Base-by-base conservation (phyloP, 768 basidiomycete species). In the Boletus pseudopeckii region DNA sequence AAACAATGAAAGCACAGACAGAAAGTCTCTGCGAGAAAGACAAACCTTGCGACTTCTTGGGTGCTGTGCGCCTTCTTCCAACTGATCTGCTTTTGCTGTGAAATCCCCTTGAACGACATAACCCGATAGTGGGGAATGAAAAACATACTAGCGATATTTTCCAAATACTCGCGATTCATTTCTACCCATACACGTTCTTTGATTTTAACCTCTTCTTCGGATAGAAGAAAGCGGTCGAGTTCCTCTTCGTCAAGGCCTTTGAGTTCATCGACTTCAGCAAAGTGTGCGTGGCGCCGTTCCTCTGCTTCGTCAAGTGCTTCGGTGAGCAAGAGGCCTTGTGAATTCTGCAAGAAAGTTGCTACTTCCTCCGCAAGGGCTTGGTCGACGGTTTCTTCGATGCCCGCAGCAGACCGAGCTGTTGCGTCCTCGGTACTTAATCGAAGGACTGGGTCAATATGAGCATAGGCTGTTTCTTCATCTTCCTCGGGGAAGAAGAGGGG, bases 141-240 rank as follows among this genome's bases (percentile, higher is more conserved):
- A 39, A 61, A 54, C 58, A 37, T 54, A 62, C 92, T 89, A 48
- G 92, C 93, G 33, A 95, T 76, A 15, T 87, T 85, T 66, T 93
- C 88, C 34, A 98, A 73, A 68, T 96, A 98, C 32, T 97, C 94
- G 60, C 80, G 80, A 68, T 97, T 97, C 63, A 92, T 76, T 72
- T 95, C 92, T 45, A 95, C 92, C 94, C 94, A 98, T 1, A 97
- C 83, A 11, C 91, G 84, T 68, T 92, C 91, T 69, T 90, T 98
- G 64, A 92, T 77, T 66, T 77, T 83, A 4, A 90, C 86, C 69
- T 96, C 93, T 22, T 87, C 88, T 34, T 87, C 86, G 8, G 79
- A 82, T 22, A 94, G 71, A 51, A 92, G 73, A 65, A 97, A 88
- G 24, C 75, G 76, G 67, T 96, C 88, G 40, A 97, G 77, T 66